Percentiles rank a stretch among this genome's conserved stretches.
These are phyloP conservation scores for Echium plantagineum DNA, from an alignment of 257 asterid species.

Conservation along the genomic window DNA sequence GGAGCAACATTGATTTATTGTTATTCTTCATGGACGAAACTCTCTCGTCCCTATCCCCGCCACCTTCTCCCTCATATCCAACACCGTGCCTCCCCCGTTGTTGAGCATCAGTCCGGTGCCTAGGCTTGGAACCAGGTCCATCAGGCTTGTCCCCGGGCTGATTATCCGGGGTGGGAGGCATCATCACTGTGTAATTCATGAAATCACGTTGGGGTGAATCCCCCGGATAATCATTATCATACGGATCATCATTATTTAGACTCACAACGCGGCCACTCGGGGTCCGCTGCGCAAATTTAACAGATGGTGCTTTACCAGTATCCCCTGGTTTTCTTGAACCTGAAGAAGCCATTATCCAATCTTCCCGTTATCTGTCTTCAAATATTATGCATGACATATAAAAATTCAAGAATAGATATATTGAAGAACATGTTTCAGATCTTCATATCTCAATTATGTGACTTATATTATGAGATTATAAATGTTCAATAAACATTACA, in stretches of 20 bases:
- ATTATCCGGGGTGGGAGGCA: conserved; percentile 96
- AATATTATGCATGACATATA: too few relatives aligned
- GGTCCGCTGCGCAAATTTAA: conserved; percentile 67
- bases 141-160: conserved; percentile 84
- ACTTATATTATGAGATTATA: too few relatives aligned
- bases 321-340: too few relatives aligned
- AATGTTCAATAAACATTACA: too few relatives aligned
- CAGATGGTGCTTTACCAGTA: conserved; percentile 4
- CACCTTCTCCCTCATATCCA: too few relatives aligned
- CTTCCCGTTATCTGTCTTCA: too few relatives aligned
- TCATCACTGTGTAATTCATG: conserved; percentile 65
- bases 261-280: conserved; percentile 64
- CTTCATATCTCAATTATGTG: too few relatives aligned
- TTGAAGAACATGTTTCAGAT: too few relatives aligned
- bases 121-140: conserved; percentile 42
- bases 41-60: too few relatives aligned
- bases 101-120: conserved; percentile 52
- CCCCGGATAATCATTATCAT: conserved; percentile 39
- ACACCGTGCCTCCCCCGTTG: conserved; percentile 10
- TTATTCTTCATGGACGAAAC: conserved; percentile 16
- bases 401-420: too few relatives aligned
- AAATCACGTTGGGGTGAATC: conserved; percentile 41
- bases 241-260: conserved; percentile 45
- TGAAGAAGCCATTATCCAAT: too few relatives aligned
- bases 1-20: conserved; percentile 63